phyloP scores from a whole-genome alignment of 805 yeast species.

The Spathaspora passalidarum region DNA sequence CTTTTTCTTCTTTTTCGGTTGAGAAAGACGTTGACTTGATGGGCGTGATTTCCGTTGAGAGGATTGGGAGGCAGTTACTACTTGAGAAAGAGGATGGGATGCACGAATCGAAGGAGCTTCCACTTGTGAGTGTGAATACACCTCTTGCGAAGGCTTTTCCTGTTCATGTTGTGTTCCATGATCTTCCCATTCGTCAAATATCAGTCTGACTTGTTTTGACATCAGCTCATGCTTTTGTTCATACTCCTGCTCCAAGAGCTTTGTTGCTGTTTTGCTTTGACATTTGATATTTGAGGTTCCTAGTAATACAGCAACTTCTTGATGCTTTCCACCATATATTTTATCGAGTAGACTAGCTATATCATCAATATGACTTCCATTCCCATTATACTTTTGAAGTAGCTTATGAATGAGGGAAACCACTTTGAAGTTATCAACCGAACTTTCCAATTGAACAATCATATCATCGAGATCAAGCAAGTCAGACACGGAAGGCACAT shows the following conservation, averaged over 20 bases:
- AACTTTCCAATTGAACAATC: slow-evolving; percentile 30
- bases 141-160: not conserved
- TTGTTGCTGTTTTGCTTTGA: not conserved
- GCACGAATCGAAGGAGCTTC: not conserved
- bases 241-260: not conserved
- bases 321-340: not conserved
- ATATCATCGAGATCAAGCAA: slow-evolving; percentile 36
- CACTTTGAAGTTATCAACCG: not conserved
- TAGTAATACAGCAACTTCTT: not conserved
- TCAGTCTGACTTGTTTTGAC: not conserved
- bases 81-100: not conserved
- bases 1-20: not conserved
- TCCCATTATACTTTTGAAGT: too few relatives aligned
- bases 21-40: not conserved
- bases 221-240: not conserved
- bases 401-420: slow-evolving; percentile 2
- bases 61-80: too few relatives aligned
- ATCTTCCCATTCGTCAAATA: not conserved
- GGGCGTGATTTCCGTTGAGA: not conserved
- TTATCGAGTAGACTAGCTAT: not conserved
- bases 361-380: not conserved
- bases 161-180: not conserved
- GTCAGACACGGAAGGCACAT: slow-evolving; percentile 21
- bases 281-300: not conserved
- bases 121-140: not conserved